Conservation (phyloP, 2,329 filamentous ascomycete genomes). For the Apiospora koreana region DNA sequence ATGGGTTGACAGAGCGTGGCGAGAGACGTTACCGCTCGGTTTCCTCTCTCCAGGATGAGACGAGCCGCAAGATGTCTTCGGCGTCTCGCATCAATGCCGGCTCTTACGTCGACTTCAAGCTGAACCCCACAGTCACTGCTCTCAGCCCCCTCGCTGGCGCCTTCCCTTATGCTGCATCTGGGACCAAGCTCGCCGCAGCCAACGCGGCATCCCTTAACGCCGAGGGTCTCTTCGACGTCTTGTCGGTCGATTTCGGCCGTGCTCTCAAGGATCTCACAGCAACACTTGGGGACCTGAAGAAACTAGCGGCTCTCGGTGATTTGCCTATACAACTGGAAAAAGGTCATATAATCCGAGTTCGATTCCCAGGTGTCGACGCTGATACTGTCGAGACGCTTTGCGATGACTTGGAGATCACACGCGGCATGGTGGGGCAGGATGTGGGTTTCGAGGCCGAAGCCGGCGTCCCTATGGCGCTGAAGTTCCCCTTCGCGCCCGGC, state of each 20-base stretch:
- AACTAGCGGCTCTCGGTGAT: constrained; percentile 76
- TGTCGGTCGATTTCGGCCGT: constrained; percentile 86
- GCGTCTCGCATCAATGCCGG: constrained; percentile 63
- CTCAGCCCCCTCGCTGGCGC: constrained; percentile 69
- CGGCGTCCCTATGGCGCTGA: constrained; percentile 73
- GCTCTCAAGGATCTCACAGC: constrained; percentile 81
- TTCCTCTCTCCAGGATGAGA: constrained; percentile 73
- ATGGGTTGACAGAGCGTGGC: constrained; percentile 72
- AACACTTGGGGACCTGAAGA: constrained; percentile 78
- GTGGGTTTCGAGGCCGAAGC: constrained; percentile 66
- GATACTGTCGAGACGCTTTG: constrained; percentile 81
- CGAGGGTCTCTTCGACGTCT: constrained; percentile 79
- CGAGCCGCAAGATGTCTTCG: constrained; percentile 65
- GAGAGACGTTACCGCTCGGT: constrained; percentile 79
- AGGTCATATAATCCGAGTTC: constrained; percentile 69
- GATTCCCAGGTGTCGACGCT: constrained; percentile 88
- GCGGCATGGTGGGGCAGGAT: constrained; percentile 80
- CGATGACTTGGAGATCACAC: constrained; percentile 80
- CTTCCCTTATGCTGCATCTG: constrained; percentile 47
- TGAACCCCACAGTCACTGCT: constrained; percentile 88
- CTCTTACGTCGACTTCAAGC: constrained; percentile 83
- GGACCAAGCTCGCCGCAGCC: constrained; percentile 40
- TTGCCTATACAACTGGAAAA: constrained; percentile 76
- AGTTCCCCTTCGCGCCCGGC: constrained; percentile 82
- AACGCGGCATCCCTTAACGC: constrained; percentile 70